Conservation (phyloP, 2,329 filamentous ascomycete genomes). For the Venturia carpophila region DNA sequence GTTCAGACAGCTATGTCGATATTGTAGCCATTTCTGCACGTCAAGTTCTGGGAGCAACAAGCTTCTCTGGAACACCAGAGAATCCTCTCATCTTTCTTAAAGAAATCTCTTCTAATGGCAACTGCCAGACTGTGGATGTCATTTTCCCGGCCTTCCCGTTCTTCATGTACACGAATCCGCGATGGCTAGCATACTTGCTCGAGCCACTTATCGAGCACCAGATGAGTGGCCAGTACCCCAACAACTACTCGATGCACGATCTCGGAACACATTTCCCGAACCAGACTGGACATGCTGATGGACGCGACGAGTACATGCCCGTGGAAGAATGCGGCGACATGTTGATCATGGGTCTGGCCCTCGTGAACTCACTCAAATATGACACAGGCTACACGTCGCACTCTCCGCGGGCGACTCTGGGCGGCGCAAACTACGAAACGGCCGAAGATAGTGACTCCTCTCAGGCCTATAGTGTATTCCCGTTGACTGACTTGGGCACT, state of each 20-base stretch:
- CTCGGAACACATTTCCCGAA: slow-evolving; percentile 67
- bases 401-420: slow-evolving; percentile 50
- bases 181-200: slow-evolving; percentile 70
- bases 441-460: slow-evolving; percentile 9
- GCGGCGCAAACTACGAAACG: slow-evolving; percentile 22
- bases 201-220: slow-evolving; percentile 77
- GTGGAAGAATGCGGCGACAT: slow-evolving; percentile 76
- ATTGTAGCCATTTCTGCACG: slow-evolving; percentile 71
- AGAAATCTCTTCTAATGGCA: slow-evolving; percentile 78
- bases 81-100: slow-evolving; percentile 72
- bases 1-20: slow-evolving; percentile 66
- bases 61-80: slow-evolving; percentile 63
- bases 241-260: slow-evolving; percentile 73
- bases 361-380: slow-evolving; percentile 67
- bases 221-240: slow-evolving; percentile 75
- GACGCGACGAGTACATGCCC: slow-evolving; percentile 66
- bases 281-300: slow-evolving; percentile 63
- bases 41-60: slow-evolving; percentile 71
- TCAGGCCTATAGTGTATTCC: slow-evolving; percentile 35
- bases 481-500: slow-evolving; percentile 42
- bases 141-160: slow-evolving; percentile 83
- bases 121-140: slow-evolving; percentile 79
- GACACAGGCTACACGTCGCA: slow-evolving; percentile 46
- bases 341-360: slow-evolving; percentile 71
- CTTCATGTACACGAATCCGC: slow-evolving; percentile 76